Evolutionary conservation across 1,139 yeast species (phyloP).

Genomic region (Candida sp.): DNA sequence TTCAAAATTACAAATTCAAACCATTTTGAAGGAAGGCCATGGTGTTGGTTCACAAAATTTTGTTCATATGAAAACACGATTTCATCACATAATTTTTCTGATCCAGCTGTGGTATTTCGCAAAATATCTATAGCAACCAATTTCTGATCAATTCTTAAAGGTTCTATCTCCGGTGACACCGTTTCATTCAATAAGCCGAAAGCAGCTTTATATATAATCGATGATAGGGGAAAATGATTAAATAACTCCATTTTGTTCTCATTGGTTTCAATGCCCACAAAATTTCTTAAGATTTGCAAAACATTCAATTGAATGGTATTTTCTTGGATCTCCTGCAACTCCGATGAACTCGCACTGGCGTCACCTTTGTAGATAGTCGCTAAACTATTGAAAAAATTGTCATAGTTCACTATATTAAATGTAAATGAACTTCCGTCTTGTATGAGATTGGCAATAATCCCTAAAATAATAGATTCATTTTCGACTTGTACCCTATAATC

Average conservation of each 20-base stretch:
- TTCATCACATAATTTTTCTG: slow-evolving; percentile 42
- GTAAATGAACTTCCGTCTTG: slow-evolving; percentile 79
- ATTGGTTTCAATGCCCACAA: slow-evolving; percentile 41
- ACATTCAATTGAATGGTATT: slow-evolving; percentile 31
- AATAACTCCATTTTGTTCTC: slow-evolving; percentile 39
- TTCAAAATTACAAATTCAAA: slow-evolving; percentile 26
- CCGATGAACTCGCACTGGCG: slow-evolving; percentile 8
- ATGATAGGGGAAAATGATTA: slow-evolving; percentile 46
- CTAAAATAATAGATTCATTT: slow-evolving; percentile 58
- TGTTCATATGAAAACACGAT: slow-evolving; percentile 14
- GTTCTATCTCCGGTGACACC: slow-evolving; percentile 14
- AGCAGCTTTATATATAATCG: slow-evolving; percentile 40
- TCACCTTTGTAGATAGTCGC: slow-evolving; percentile 21
- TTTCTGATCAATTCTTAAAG: slow-evolving; percentile 34
- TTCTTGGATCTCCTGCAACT: slow-evolving; percentile 16
- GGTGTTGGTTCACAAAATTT: slow-evolving; percentile 8
- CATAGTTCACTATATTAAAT: slow-evolving; percentile 52
- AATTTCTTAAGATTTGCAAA: slow-evolving; percentile 39
- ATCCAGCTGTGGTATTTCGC: slow-evolving; percentile 71
- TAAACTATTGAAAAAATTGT: slow-evolving; percentile 47
- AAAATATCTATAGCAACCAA: slow-evolving; percentile 72
- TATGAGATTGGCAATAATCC: slow-evolving; percentile 72
- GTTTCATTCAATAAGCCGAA: slow-evolving; percentile 17
- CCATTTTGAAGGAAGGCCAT: slow-evolving; percentile 19
- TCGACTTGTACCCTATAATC: slow-evolving; percentile 25